phyloP scores from a whole-genome alignment of 176 grass and related monocot species.

The Eremochloa ophiuroides region DNA sequence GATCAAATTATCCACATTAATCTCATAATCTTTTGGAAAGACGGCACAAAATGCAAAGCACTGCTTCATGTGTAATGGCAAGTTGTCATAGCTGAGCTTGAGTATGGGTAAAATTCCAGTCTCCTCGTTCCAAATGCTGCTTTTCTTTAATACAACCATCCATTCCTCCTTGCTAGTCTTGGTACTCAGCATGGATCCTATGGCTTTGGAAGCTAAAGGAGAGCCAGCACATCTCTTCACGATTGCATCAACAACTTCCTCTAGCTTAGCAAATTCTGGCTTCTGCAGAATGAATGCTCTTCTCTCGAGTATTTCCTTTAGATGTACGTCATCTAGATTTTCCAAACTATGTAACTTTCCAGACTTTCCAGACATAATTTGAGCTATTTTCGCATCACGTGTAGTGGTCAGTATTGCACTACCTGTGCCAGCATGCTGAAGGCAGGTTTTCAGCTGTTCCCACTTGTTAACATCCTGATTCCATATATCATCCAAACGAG shows the following conservation, averaged over 20 bases:
- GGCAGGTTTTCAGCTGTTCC: not conserved
- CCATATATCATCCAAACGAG: not conserved
- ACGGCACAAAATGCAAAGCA: not conserved
- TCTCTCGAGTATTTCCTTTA: no score
- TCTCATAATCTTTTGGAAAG: not conserved
- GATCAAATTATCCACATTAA: not conserved
- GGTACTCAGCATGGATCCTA: no score
- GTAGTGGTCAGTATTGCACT: not conserved
- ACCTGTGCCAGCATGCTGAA: not conserved
- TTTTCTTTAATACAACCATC: not conserved
- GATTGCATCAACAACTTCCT: no score
- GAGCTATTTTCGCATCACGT: no score
- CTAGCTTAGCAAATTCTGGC: no score
- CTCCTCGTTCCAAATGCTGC: not conserved
- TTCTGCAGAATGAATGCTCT: no score
- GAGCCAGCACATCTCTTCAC: no score
- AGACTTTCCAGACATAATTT: no score
- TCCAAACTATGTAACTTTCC: no score
- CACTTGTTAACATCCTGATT: not conserved
- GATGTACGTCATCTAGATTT: no score
- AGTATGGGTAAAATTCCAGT: conserved; percentile 1
- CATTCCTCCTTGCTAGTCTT: not conserved
- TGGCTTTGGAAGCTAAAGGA: no score
- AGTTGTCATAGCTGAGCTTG: not conserved
- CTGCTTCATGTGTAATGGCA: not conserved